Conservation (phyloP, 2,329 filamentous ascomycete genomes). For the Fusarium sp. region DNA sequence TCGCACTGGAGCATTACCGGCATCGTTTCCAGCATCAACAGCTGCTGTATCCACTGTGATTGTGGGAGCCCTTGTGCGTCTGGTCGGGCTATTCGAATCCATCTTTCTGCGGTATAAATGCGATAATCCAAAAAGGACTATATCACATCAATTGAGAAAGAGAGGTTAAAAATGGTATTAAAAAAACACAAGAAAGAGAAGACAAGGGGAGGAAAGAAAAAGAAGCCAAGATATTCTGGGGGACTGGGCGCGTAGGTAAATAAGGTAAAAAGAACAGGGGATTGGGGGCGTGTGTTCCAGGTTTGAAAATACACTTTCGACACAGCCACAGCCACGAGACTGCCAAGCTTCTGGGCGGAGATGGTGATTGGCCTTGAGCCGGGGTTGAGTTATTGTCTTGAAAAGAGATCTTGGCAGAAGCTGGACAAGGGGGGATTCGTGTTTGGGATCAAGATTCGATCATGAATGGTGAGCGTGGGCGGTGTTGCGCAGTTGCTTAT, state of each 20-base stretch:
- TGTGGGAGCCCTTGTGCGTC: constrained; percentile 37
- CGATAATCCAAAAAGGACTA: background rate
- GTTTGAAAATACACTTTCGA: constrained; percentile 30
- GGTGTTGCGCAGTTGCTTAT: background rate
- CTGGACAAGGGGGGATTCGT: background rate
- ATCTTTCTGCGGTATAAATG: constrained; percentile 9
- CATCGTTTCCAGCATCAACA: constrained; percentile 29
- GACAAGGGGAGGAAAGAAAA: background rate
- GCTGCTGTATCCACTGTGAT: constrained; percentile 42
- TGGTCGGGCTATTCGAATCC: constrained; percentile 26
- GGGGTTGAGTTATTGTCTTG: background rate
- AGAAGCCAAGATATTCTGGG: constrained; percentile 27
- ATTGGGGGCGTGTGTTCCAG: background rate
- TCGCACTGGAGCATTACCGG: constrained; percentile 43
- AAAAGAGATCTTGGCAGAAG: background rate
- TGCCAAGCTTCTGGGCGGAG: constrained; percentile 14
- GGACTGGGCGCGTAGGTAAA: background rate
- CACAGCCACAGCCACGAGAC: constrained; percentile 36
- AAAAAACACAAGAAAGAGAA: constrained; percentile 2
- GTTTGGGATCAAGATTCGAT: background rate
- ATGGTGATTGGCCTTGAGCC: constrained; percentile 17
- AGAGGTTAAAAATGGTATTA: background rate
- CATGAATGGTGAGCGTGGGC: background rate
- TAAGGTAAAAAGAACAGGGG: background rate
- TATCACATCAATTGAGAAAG: background rate